phyloP scores from a whole-genome alignment of 225 moss, liverwort and hornwort genomes.

The Rhytidiadelphus loreus region DNA sequence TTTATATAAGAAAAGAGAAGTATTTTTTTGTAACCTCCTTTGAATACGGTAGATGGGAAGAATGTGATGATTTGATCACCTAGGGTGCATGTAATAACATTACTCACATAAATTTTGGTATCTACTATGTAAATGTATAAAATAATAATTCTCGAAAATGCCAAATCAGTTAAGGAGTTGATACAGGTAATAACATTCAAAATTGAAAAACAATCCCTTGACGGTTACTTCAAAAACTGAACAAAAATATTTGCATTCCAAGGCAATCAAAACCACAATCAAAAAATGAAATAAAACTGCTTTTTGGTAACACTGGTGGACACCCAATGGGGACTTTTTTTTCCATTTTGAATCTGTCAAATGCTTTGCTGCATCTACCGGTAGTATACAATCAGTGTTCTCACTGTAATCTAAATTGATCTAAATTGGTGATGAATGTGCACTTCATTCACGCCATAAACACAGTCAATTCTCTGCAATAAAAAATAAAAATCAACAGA shows the following conservation, averaged over 20 bases:
- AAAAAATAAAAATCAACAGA: neutral
- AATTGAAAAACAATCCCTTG: neutral
- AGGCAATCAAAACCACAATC: neutral
- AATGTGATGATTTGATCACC: neutral
- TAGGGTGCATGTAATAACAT: neutral
- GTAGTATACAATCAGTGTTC: conserved; percentile 16
- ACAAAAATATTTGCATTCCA: neutral
- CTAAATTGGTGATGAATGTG: neutral
- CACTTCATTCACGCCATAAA: neutral
- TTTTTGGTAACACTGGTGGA: neutral
- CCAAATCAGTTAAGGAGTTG: neutral
- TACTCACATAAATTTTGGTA: neutral
- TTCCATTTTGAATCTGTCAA: neutral
- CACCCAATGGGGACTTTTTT: neutral
- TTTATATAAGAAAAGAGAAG: neutral
- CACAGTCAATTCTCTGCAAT: neutral
- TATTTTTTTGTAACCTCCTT: neutral
- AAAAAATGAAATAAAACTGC: neutral
- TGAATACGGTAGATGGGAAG: neutral
- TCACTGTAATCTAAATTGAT: neutral
- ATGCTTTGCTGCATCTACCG: neutral
- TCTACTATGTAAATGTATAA: neutral
- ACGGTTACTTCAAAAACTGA: too few relatives aligned
- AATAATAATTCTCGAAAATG: neutral
- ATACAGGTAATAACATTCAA: neutral